Percentiles rank a stretch among this genome's conserved stretches.
These are phyloP conservation scores for Dactylellina haptotyla DNA, from an alignment of 2,329 filamentous ascomycete genomes.

Conservation along the genomic window DNA sequence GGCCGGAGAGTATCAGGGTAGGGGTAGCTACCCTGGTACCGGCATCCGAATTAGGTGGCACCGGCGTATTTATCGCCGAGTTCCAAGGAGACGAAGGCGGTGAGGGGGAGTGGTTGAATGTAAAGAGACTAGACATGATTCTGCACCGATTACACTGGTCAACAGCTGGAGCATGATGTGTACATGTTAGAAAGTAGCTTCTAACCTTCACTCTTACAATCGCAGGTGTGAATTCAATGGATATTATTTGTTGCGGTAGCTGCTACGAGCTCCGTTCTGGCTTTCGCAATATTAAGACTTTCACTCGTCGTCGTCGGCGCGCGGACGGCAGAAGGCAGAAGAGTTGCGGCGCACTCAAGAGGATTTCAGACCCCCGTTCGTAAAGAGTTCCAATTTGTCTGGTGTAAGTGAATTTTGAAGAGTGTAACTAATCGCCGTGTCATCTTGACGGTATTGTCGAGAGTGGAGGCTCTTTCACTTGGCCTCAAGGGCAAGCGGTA, in stretches of 20 bases:
- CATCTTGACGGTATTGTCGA: constrained; percentile 54
- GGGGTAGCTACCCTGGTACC: constrained; percentile 61
- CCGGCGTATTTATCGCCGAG: constrained; percentile 67
- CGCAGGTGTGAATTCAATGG: constrained; percentile 1
- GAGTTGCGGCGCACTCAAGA: constrained; percentile 4
- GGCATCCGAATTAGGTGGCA: constrained; percentile 54
- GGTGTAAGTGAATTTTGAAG: constrained; percentile 53
- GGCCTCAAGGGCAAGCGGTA: constrained; percentile 32
- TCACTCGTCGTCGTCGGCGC: no score
- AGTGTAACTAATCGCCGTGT: constrained; percentile 52
- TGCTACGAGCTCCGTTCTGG: background rate
- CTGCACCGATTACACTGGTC: background rate
- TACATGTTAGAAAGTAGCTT: background rate
- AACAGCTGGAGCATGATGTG: background rate
- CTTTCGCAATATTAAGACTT: no score
- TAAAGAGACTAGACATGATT: constrained; percentile 91
- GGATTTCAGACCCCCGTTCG: constrained; percentile 41
- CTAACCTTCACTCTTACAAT: constrained; percentile 17
- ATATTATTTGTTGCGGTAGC: constrained; percentile 1
- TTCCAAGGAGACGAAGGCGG: constrained; percentile 89
- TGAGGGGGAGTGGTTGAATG: constrained; percentile 87
- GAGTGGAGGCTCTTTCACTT: constrained; percentile 51
- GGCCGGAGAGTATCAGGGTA: constrained; percentile 55
- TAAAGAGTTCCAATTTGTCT: constrained; percentile 55
- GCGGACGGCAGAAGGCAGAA: no score